Base-by-base conservation (phyloP, 306 rosid species). In the Sphenostylis stenocarpa region DNA sequence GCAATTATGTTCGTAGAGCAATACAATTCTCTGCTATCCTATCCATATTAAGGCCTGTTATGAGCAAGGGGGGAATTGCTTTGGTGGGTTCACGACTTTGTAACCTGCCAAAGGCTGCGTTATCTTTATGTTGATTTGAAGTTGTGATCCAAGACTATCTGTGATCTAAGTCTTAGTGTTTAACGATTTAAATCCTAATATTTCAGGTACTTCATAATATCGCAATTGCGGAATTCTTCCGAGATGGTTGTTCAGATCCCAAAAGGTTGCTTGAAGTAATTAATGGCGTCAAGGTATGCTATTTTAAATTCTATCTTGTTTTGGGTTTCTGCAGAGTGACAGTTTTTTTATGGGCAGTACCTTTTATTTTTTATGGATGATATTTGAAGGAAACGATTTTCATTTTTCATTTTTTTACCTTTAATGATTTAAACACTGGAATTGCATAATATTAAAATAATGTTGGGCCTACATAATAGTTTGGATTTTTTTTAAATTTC, bases 241-340 rank as follows among this genome's bases (percentile, higher is more conserved):
- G 89, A 67, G 96, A 87, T 84, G 96, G 96, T 68, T 96, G 94
- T 76, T 91, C 94, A 64, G 94, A 89, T 87, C 96, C 98, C 26
- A 90, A 80, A 78, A 89, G 83, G 82, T 84, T 96, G 86, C 97
- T 96, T 73, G 94, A 90, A 80, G 90, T 86, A 19, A 88, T 96
- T 44, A 88, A 91, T 79, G 84, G 82, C 43, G 88, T 91, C 65
- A 96, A 93, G 98, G 99, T 93, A 84, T 73, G 62, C 45, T 72
- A 65, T 60, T 41, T 72, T 81, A n/a, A n/a, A 24, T 68, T 21
- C 39, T 24, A 38, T 44, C 16, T 24, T 41, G 21, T 51, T 52
- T 55, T 45, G 20, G 24, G 15, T 24, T 65, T 51, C 34, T 47
- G n/a, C 38, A 11, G 17, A 41, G 51, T 74, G 61, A 62, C 48